These are phyloP conservation scores for Physcia stellaris DNA, from an alignment of 495 filamentous ascomycete species.

Conservation along the genomic window DNA sequence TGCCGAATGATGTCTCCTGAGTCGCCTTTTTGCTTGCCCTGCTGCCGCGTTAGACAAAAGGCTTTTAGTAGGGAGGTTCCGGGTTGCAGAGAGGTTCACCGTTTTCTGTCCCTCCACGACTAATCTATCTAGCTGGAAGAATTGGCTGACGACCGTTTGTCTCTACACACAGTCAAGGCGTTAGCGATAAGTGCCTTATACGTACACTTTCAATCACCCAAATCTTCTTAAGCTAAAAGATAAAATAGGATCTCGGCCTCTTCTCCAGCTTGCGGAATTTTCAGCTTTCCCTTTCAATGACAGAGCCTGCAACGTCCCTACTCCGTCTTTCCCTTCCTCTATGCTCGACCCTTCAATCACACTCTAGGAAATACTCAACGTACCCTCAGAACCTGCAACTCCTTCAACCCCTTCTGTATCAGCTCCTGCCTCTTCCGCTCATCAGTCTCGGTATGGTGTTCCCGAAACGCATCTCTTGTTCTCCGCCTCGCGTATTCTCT, in stretches of 20 bases:
- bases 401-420: slow-evolving; percentile 76
- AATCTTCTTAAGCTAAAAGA: not conserved
- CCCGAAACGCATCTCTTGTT: slow-evolving; percentile 77
- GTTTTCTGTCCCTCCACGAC: slow-evolving; percentile 81
- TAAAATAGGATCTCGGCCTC: not conserved
- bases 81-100: slow-evolving; percentile 19
- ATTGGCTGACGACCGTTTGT: slow-evolving; percentile 88
- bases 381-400: slow-evolving; percentile 87
- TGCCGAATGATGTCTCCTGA: slow-evolving; percentile 60
- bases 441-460: slow-evolving; percentile 48
- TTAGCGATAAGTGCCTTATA: too few relatives aligned
- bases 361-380: slow-evolving; percentile 22
- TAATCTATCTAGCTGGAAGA: slow-evolving; percentile 81
- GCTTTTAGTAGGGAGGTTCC: not conserved
- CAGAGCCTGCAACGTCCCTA: not conserved
- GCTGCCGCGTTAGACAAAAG: slow-evolving; percentile 3
- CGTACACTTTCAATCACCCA: too few relatives aligned
- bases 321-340: too few relatives aligned
- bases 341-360: too few relatives aligned
- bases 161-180: slow-evolving; percentile 41
- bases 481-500: slow-evolving; percentile 87
- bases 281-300: not conserved
- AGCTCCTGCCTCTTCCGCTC: slow-evolving; percentile 76
- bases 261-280: not conserved
- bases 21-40: slow-evolving; percentile 65